A percentile compares a stretch with the other conserved stretches of the same genome.
Conservation (phyloP, 2,329 filamentous ascomycete species). For the Dothistroma pini region DNA sequence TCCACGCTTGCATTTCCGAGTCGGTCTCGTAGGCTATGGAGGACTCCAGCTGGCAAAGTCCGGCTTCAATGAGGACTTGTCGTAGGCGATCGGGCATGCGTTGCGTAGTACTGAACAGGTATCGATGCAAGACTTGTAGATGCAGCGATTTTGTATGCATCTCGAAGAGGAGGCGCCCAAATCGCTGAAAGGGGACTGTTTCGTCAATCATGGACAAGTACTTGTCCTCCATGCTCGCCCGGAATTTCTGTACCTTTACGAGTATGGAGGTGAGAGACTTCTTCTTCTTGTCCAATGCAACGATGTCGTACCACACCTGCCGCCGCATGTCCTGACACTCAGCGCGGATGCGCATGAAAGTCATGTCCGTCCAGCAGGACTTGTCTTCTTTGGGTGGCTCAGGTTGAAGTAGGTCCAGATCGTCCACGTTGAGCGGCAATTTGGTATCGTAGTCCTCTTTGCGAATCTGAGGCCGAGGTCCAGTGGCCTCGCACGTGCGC, state of each 20-base stretch:
- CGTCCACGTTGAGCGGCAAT: slow-evolving; percentile 67
- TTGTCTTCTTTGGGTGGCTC: slow-evolving; percentile 43
- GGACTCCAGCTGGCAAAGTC: slow-evolving; percentile 53
- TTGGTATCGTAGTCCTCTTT: slow-evolving; percentile 71
- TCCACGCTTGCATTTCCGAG: slow-evolving; percentile 55
- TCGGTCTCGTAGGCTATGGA: slow-evolving; percentile 54
- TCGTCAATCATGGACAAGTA: slow-evolving; percentile 63
- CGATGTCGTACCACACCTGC: slow-evolving; percentile 65
- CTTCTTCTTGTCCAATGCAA: slow-evolving; percentile 59
- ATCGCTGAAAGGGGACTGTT: slow-evolving; percentile 58
- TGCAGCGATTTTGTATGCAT: slow-evolving; percentile 61
- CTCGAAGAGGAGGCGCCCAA: slow-evolving; percentile 62
- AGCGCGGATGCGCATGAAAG: slow-evolving; percentile 64
- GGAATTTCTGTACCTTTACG: slow-evolving; percentile 66
- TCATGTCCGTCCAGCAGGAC: slow-evolving; percentile 63
- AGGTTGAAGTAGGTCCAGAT: slow-evolving; percentile 54
- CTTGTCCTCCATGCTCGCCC: slow-evolving; percentile 59
- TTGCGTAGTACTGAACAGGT: slow-evolving; percentile 49
- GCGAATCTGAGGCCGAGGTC: slow-evolving; percentile 67
- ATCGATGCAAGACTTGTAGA: slow-evolving; percentile 66
- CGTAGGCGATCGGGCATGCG: slow-evolving; percentile 61
- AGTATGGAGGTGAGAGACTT: slow-evolving; percentile 62
- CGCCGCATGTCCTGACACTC: slow-evolving; percentile 72
- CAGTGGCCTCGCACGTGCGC: slow-evolving; percentile 69
- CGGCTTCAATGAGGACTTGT: slow-evolving; percentile 61